A percentile compares a stretch with the other conserved stretches of the same genome.
Evolutionary conservation across 192 early-diverging fungal species (phyloP).

Genomic region (Spinellus fusiger): DNA sequence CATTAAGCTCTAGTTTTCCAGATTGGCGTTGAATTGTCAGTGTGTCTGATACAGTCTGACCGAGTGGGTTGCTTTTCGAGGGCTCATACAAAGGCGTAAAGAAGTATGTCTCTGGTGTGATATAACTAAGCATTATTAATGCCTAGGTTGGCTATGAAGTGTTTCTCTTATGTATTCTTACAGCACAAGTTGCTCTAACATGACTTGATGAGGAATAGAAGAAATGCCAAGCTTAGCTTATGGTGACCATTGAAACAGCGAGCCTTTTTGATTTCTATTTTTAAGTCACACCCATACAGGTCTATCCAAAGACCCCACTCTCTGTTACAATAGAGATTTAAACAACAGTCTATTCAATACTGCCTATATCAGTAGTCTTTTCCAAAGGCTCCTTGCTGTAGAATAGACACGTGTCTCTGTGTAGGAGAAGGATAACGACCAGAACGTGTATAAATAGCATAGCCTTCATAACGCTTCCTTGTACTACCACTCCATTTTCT

Average conservation of each 20-base stretch:
- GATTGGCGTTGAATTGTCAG: conserved; percentile 13
- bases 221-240: not conserved
- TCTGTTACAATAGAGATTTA: too few species aligned
- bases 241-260: not conserved
- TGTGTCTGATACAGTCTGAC: conserved; percentile 2
- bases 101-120: conserved; percentile 5
- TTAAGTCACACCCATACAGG: not conserved
- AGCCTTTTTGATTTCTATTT: not conserved
- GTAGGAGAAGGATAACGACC: conserved; percentile 11
- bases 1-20: conserved; percentile 13
- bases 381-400: not conserved
- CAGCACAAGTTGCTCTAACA: conserved; percentile 6
- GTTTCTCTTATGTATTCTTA: not conserved
- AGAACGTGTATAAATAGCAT: conserved; percentile 20
- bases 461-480: conserved; percentile 26
- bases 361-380: not conserved
- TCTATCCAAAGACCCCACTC: not conserved
- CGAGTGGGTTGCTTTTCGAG: not conserved
- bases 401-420: not conserved
- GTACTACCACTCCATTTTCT: conserved; percentile 13
- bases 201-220: not conserved
- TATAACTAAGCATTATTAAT: not conserved
- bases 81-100: conserved; percentile 15
- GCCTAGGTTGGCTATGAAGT: not conserved
- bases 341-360: not conserved